Percentiles rank a stretch among this genome's conserved stretches.
These are phyloP conservation scores for Eragrostis curvula DNA, from an alignment of 176 grass and related monocot genomes.

Conservation along the genomic window DNA sequence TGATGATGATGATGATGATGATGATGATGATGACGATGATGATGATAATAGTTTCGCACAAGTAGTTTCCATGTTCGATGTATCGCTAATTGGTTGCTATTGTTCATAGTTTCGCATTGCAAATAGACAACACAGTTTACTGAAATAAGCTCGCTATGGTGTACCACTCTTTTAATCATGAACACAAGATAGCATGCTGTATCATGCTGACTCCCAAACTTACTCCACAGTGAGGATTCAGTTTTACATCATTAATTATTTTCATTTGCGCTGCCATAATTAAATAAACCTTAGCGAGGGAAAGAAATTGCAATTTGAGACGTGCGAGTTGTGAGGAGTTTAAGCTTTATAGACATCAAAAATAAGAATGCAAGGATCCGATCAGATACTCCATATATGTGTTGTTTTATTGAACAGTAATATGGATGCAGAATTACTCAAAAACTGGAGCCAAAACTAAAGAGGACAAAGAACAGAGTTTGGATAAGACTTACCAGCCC, in stretches of 20 bases:
- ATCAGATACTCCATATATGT: not conserved
- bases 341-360: not conserved
- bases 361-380: not conserved
- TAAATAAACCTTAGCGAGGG: not conserved
- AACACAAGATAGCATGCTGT: not conserved
- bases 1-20: no score
- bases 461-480: constrained; percentile 15
- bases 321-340: not conserved
- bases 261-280: not conserved
- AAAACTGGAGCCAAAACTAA: constrained; percentile 25
- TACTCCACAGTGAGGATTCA: not conserved
- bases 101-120: no score
- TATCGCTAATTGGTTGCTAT: no score
- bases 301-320: not conserved
- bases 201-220: not conserved
- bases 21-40: no score
- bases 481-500: constrained; percentile 76
- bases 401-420: constrained; percentile 2
- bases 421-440: constrained; percentile 7
- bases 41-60: no score
- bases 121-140: not conserved
- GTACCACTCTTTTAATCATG: not conserved
- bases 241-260: not conserved
- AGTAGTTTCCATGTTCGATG: no score
- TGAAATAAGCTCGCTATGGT: constrained; percentile 3